Conservation (phyloP, 352 stramenopile species). For the Phytophthora europaea region DNA sequence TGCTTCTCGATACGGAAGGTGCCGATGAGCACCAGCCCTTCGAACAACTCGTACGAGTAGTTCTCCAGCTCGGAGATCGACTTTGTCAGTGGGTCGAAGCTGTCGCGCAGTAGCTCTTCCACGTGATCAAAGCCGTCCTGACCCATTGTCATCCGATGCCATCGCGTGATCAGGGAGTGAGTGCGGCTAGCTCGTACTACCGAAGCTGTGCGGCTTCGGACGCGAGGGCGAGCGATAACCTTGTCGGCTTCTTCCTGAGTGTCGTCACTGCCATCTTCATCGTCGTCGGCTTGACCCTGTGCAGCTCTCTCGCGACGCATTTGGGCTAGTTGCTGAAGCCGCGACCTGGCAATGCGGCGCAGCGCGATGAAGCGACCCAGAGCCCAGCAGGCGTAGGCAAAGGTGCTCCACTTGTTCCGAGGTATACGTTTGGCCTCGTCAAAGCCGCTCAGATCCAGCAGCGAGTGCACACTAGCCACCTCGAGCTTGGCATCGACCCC, state of each 20-base stretch:
- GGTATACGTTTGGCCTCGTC: slow-evolving; percentile 72
- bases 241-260: slow-evolving; percentile 23
- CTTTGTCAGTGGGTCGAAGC: slow-evolving; percentile 74
- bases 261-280: slow-evolving; percentile 26
- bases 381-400: slow-evolving; percentile 72
- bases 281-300: slow-evolving; percentile 54
- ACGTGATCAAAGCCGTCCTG: slow-evolving; percentile 32
- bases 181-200: slow-evolving; percentile 52
- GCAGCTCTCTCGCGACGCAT: slow-evolving; percentile 17
- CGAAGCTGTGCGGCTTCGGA: slow-evolving; percentile 51
- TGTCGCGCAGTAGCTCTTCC: slow-evolving; percentile 62
- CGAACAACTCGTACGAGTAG: slow-evolving; percentile 71
- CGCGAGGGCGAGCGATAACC: slow-evolving; percentile 16
- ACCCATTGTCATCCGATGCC: slow-evolving; percentile 65
- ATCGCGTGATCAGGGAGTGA: slow-evolving; percentile 71
- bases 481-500: slow-evolving; percentile 56
- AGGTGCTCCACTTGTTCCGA: slow-evolving; percentile 83
- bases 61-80: slow-evolving; percentile 65
- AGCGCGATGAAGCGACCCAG: slow-evolving; percentile 64
- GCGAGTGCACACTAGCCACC: slow-evolving; percentile 74
- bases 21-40: slow-evolving; percentile 63
- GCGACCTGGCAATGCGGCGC: slow-evolving; percentile 31
- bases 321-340: slow-evolving; percentile 17
- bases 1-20: slow-evolving; percentile 75
- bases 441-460: slow-evolving; percentile 73